Conservation (phyloP, 2,329 filamentous ascomycete genomes). For the Phyllosticta paracitricarpa region DNA sequence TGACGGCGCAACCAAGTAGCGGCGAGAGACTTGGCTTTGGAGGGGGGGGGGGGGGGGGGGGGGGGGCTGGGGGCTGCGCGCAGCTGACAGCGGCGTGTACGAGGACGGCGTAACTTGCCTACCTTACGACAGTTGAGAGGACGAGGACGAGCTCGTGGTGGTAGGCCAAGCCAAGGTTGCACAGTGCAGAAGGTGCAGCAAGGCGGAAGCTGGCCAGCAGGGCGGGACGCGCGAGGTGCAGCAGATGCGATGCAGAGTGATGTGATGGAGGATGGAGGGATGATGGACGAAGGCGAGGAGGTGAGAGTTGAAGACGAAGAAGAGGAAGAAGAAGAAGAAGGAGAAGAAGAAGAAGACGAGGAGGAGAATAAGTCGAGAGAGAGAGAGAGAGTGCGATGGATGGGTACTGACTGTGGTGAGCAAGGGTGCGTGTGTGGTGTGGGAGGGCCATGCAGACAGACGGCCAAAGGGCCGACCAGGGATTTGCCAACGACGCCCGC, state of each 20-base stretch:
- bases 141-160: not conserved
- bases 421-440: too few species aligned
- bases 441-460: not conserved
- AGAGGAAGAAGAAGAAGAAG: too few species aligned
- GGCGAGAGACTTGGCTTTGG: not conserved
- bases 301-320: not conserved
- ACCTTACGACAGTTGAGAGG: too few species aligned
- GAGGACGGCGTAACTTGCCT: not conserved
- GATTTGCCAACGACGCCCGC: not conserved
- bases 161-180: not conserved
- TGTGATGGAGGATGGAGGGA: not conserved
- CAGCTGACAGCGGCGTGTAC: not conserved
- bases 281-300: too few species aligned
- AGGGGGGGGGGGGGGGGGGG: too few species aligned
- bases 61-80: not conserved
- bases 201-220: not conserved
- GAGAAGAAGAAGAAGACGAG: too few species aligned
- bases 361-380: not conserved
- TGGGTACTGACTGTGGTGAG: not conserved
- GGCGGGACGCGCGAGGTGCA: not conserved
- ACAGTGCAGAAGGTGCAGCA: not conserved
- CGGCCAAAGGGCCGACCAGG: not conserved
- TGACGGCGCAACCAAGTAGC: not conserved
- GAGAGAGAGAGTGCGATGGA: not conserved
- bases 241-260: not conserved